Base-by-base conservation (phyloP, 495 filamentous ascomycete genomes). In the Apodospora peruviana region DNA sequence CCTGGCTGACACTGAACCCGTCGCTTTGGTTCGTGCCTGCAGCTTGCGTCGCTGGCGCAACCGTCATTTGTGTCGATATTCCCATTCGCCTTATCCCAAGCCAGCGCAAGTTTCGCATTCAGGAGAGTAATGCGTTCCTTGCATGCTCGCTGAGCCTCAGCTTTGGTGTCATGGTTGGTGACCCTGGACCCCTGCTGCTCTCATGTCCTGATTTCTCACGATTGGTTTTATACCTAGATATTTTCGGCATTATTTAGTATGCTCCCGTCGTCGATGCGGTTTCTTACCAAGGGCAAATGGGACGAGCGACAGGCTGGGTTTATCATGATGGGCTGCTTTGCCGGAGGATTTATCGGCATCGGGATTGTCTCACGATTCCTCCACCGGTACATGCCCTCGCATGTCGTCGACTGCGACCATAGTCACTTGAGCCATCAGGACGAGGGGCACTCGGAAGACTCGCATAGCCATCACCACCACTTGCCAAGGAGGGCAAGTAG, bases 201-300 rank as follows among this genome's bases (percentile, higher is more conserved):
- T 16, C 14, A 37, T 17, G 16, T 17, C 2, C 36, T 14, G 36
- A 18, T 17, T 38, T 5, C 19, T 46, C 10, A 21, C 3, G 12
- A 5, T 9, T 39, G 10, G 1, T 19, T 19, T 8, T 5, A n/a
- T n/a, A n/a, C 7, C 60, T 32, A 96, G 91, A 75, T 96, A 16
- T 98, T 96, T 60, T 95, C 90, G 45, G 86, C 94, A 2, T 68
- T 98, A 22, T 95, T 93, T 60, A 91, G 86, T 65, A 96, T 98
- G 85, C 80, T 98, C 16, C 93, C 93, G 12, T 86, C 85, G 12
- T 80, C 93, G 4, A 85, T 83, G 55, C 72, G 76, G 18, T 95
- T 91, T 63, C 77, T 98, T 9, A 68, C 73, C 17, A 74, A 80
- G 37, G 84, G 80, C 47, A 82, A 82, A 8, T 79, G 84, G 64